These are phyloP conservation scores for Candida ipomoeae DNA, from an alignment of 805 yeast genomes.

Conservation along the genomic window DNA sequence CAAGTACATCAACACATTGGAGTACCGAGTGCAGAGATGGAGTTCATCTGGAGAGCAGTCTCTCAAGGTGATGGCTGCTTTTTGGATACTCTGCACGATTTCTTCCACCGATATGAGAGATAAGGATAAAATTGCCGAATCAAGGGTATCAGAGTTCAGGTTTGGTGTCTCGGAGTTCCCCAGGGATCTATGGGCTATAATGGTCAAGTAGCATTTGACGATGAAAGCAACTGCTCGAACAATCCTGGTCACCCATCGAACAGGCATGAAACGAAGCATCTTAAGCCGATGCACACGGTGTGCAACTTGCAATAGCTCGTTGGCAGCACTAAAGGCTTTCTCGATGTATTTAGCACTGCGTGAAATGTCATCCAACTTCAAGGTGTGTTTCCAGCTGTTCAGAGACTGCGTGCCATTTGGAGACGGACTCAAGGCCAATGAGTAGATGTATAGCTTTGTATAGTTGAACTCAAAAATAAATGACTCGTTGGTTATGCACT, in stretches of 20 bases:
- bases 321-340: slow-evolving; percentile 79
- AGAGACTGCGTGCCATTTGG: slow-evolving; percentile 14
- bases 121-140: slow-evolving; percentile 50
- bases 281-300: slow-evolving; percentile 62
- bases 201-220: slow-evolving; percentile 75
- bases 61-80: slow-evolving; percentile 66
- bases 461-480: slow-evolving; percentile 80
- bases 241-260: slow-evolving; percentile 84
- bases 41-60: slow-evolving; percentile 89
- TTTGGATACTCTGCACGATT: slow-evolving; percentile 60
- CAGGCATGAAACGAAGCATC: slow-evolving; percentile 75
- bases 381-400: slow-evolving; percentile 16
- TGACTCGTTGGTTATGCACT: slow-evolving; percentile 59
- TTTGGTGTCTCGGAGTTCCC: slow-evolving; percentile 15
- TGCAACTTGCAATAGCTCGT: slow-evolving; percentile 69
- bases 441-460: slow-evolving; percentile 77
- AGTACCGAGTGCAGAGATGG: slow-evolving; percentile 76
- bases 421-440: slow-evolving; percentile 63
- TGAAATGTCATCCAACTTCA: slow-evolving; percentile 66
- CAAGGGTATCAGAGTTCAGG: slow-evolving; percentile 28
- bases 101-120: slow-evolving; percentile 70
- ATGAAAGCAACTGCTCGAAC: slow-evolving; percentile 87
- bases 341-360: slow-evolving; percentile 74
- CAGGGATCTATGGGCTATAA: slow-evolving; percentile 44
- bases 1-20: slow-evolving; percentile 69